Evolutionary conservation across 352 stramenopile genomes (phyloP), one percentile per base, ranked within the genome.

Genomic region (Phytophthora multivora): DNA sequence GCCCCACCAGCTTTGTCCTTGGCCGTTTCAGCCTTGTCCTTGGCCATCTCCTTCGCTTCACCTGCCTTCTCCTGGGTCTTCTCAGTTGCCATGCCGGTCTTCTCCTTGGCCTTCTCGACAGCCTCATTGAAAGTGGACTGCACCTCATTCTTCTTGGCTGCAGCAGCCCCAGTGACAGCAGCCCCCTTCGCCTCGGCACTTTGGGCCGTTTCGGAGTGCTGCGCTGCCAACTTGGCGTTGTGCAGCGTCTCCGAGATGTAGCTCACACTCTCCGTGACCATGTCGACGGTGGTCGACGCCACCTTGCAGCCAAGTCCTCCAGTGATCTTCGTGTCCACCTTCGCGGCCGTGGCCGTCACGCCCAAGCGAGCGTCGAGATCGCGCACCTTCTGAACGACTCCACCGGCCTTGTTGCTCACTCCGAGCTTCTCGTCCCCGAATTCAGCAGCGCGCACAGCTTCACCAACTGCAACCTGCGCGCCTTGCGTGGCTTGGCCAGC

Each of bases 211-310:
- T 69, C 50, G 18, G 79, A 87, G 30, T 84, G 69, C 55, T 69
- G 75, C 3, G 82, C 79, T 3, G 69, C 66, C 5, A 83, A 26
- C 53, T 88, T 89, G 4, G 79, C 77, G 9, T 89, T 82, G 7
- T 84, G 58, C 31, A 91, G 62, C 38, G 76, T 84, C 49, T 89
- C 76, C 18, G 75, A 80, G 18, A 89, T 73, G 60, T 93, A 93
- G 28, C 74, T 85, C 18, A 90, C 70, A 25, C 75, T 83, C 50
- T 89, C 79, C 7, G 71, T 66, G 13, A 88, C 76, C 35, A 90
- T 87, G 16, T 82, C 79, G n/a, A 81, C 73, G 26, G 77, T 77
- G 16, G 78, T 86, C 36, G 73, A 49, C 38, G 86, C 70, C 35
- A 86, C 39, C n/a, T 71, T 79, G 25, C 75, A 69, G 15, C 68